Base-by-base conservation (phyloP, 164 flowering plant species). In the Vitis riparia region DNA sequence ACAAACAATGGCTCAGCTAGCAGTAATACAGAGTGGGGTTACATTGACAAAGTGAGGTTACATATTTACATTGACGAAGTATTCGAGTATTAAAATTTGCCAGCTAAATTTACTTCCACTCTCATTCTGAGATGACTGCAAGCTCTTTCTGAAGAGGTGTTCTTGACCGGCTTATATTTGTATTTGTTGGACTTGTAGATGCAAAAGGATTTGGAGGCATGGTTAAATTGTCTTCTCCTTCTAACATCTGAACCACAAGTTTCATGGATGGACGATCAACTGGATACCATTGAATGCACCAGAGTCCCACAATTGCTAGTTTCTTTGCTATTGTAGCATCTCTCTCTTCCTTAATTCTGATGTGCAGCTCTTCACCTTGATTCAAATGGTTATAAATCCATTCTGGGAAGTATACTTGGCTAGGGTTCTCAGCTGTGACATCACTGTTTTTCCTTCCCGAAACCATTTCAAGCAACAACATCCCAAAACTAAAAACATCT, bases 401-500 rank as follows among this genome's bases (percentile, higher is more conserved):
- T 29, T 78, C 75, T 2, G 81, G 79, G n/a, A 72, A 78, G 58
- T 78, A 81, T 0, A 67, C 56, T 59, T 76, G 66, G 55, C 69
- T 70, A 12, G 62, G 49, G 23, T 67, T 63, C 3, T 57, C 71
- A 10, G 17, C 58, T 10, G 7, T 29, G 16, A 1, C 51, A 17
- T 60, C 68, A 7, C 5, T 7, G 44, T 32, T 32, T 32, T 32
- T 32, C 44, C 44, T 32, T 7, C 44, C 44, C 44, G 44, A 32
- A 32, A 32, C 44, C 5, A 32, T 32, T 51, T 78, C 75, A 52
- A 78, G 75, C 65, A 78, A 55, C 67, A 74, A 23, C 70, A 78
- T 74, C n/a, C 77, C 80, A 65, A 74, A 78, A 53, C 80, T 78
- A 61, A 74, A 78, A 29, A 78, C 70, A 71, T 73, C 77, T 5